Conservation (phyloP, 495 filamentous ascomycete species). For the Talaromyces thailandensis region DNA sequence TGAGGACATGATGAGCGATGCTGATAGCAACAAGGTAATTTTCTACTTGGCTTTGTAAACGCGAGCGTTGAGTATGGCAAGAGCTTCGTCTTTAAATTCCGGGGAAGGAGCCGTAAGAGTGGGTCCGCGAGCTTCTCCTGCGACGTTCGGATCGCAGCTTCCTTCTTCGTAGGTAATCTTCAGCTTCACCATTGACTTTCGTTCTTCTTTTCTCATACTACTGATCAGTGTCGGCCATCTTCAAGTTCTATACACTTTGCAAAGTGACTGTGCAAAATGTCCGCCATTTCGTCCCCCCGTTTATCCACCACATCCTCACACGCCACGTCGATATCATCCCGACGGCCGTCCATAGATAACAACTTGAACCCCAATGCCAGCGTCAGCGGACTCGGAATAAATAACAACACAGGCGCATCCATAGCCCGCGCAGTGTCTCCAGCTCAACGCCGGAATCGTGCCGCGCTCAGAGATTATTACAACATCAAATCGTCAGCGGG, state of each 20-base stretch:
- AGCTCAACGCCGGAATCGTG: conserved; percentile 55
- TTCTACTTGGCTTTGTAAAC: neutral
- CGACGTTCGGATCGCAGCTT: neutral
- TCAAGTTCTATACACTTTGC: neutral
- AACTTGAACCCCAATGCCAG: conserved; percentile 37
- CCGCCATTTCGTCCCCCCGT: conserved; percentile 65
- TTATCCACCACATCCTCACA: conserved; percentile 61
- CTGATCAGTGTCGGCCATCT: neutral
- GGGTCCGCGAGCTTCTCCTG: neutral
- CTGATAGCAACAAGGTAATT: neutral
- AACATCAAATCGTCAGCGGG: conserved; percentile 56
- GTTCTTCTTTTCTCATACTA: neutral
- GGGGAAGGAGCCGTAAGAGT: neutral
- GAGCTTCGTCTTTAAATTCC: neutral
- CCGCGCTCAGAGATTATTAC: conserved; percentile 91
- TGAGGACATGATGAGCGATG: conserved; percentile 23
- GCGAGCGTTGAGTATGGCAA: neutral
- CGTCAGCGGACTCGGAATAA: conserved; percentile 42
- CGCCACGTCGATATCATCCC: conserved; percentile 60
- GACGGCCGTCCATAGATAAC: conserved; percentile 61
- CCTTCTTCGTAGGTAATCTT: neutral
- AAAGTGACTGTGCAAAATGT: conserved; percentile 43
- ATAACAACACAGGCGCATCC: conserved; percentile 21
- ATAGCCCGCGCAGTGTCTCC: conserved; percentile 36
- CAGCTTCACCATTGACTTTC: neutral